phyloP scores from a whole-genome alignment of 441 rosid species.

The Kokia cookei region DNA sequence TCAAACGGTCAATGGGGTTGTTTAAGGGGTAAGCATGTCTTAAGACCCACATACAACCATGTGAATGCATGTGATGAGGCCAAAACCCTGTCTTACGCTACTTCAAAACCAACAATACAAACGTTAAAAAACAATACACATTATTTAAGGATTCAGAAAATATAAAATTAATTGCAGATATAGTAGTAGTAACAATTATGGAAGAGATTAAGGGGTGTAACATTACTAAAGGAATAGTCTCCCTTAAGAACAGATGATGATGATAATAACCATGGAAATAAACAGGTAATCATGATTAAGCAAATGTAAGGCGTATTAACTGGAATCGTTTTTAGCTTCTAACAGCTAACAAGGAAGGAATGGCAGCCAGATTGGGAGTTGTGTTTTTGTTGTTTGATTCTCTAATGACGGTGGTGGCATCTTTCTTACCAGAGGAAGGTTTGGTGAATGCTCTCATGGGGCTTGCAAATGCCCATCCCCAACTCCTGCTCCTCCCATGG shows the following conservation, averaged over 20 bases:
- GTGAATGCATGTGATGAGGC: conserved; percentile 30
- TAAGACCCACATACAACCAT: conserved; percentile 16
- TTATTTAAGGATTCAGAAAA: neutral
- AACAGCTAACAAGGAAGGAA: conserved; percentile 73
- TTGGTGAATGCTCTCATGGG: conserved; percentile 81
- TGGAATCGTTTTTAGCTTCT: conserved; percentile 33
- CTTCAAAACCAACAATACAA: neutral
- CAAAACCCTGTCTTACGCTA: neutral
- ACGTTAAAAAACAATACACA: neutral
- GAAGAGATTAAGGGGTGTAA: neutral
- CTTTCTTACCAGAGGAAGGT: conserved; percentile 51
- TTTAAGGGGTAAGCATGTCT: neutral
- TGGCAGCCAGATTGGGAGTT: conserved; percentile 55
- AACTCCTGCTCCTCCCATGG: conserved; percentile 48
- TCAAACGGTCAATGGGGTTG: neutral
- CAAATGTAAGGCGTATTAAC: conserved; percentile 24
- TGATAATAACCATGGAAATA: neutral
- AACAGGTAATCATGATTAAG: conserved; percentile 8
- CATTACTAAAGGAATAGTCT: conserved; percentile 8
- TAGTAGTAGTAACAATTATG: neutral
- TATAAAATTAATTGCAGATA: conserved; percentile 9
- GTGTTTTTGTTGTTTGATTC: conserved; percentile 41
- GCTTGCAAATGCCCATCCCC: conserved; percentile 91
- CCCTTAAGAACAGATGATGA: neutral
- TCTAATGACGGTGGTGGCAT: conserved; percentile 23